phyloP scores from a whole-genome alignment of 805 yeast genomes.

The Ogataea henricii region DNA sequence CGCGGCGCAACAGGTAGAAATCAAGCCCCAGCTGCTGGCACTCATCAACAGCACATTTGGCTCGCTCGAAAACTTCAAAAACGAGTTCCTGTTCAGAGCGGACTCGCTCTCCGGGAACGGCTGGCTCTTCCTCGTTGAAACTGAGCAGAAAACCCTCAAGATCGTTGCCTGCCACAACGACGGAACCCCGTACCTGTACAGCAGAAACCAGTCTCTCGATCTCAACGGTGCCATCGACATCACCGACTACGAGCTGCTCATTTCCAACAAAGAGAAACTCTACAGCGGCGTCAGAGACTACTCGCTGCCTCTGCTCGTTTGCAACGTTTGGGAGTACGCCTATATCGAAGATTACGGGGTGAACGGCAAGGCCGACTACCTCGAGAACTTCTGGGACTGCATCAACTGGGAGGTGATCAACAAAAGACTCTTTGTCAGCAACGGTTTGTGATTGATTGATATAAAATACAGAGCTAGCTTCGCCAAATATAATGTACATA shows the following conservation, averaged over 20 bases:
- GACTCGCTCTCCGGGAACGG: constrained; percentile 66
- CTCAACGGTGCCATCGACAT: constrained; percentile 69
- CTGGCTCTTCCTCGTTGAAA: constrained; percentile 74
- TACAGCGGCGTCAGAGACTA: constrained; percentile 50
- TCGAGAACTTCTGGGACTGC: constrained; percentile 74
- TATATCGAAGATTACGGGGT: constrained; percentile 84
- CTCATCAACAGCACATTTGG: constrained; percentile 42
- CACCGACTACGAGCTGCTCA: constrained; percentile 50
- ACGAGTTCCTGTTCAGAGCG: constrained; percentile 50
- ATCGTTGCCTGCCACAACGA: constrained; percentile 64
- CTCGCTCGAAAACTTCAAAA: constrained; percentile 52
- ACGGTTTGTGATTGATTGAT: constrained; percentile 10
- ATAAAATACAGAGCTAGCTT: neutral
- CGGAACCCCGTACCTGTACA: constrained; percentile 75
- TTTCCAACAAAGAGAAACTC: constrained; percentile 35
- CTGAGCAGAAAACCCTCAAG: constrained; percentile 56
- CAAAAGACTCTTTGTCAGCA: constrained; percentile 33
- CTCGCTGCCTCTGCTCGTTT: constrained; percentile 72
- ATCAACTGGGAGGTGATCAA: constrained; percentile 85
- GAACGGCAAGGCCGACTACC: constrained; percentile 69
- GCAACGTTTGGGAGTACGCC: constrained; percentile 90
- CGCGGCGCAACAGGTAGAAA: constrained; percentile 22
- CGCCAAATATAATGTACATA: constrained; percentile 13
- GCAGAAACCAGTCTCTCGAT: constrained; percentile 71
- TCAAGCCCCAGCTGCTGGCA: constrained; percentile 28